Base-by-base conservation (phyloP, 306 rosid species). In the Casuarina cunninghamiana region DNA sequence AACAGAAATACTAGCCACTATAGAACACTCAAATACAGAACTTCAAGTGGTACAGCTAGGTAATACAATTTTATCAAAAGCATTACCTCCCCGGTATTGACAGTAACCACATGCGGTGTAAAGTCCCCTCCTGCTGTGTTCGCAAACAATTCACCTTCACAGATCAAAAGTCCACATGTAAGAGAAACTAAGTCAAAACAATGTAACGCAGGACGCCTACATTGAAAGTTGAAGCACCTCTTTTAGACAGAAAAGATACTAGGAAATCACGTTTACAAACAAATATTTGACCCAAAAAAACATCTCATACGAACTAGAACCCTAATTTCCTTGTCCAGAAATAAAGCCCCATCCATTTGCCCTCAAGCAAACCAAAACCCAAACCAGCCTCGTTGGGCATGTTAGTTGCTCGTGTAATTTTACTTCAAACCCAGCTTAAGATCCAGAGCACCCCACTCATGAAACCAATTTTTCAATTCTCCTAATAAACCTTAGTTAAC, bases 11-110 rank as follows among this genome's bases (percentile, higher is more conserved):
- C 11, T 10, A 61, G 68, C 43, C 1, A 61, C 10, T 2, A 61
- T 32, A 35, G 41, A 32, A 61, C n/a, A 17, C 3, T 5, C 12
- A 57, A 26, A 21, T 26, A 26, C 32, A 26, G 44, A 16, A 9
- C 11, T 41, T 61, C 7, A 35, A 26, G 17, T 61, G 2, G 16
- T 12, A 10, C 6, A 3, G 69, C 7, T 16, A 37, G 11, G 32
- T 11, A 63, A 12, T 63, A 39, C 49, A 42, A 67, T 3, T 16
- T 67, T 43, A 42, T 42, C 46, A 21, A 10, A 7, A 8, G 72
- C 51, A 72, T 81, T 86, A 92, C 98, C 96, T 94, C 91, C 65
- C 97, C 97, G 0, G 94, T 79, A 61, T 84, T 70, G 76, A 90
- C 88, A 71, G 88, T 90, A 53, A 94, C 83, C 53, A 86, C 94